A percentile compares a stretch with the other conserved stretches of the same genome.
Conservation (phyloP, 2,329 filamentous ascomycete species). For the Hymenoscyphus fructigenus region DNA sequence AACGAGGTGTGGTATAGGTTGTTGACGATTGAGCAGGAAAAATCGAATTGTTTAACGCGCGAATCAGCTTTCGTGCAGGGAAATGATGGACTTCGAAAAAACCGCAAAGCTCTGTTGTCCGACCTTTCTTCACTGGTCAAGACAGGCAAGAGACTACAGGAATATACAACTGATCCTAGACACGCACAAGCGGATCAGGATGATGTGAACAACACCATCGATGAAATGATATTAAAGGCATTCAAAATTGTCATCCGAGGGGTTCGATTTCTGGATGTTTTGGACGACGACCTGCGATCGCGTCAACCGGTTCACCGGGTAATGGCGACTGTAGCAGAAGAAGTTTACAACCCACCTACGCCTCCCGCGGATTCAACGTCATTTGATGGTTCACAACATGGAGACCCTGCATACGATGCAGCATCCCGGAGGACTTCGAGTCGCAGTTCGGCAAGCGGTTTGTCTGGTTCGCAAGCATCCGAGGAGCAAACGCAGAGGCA, state of each 20-base stretch:
- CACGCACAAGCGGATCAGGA: constrained; percentile 48
- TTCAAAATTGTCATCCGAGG: constrained; percentile 93
- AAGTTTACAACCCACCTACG: constrained; percentile 59
- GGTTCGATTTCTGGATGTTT: constrained; percentile 83
- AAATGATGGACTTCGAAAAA: constrained; percentile 73
- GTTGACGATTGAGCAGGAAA: constrained; percentile 60
- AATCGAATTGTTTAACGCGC: constrained; percentile 80
- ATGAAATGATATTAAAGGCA: constrained; percentile 90
- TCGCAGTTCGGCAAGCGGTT: constrained; percentile 34
- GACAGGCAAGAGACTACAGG: constrained; percentile 80
- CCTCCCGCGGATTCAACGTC: constrained; percentile 58
- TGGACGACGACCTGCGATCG: constrained; percentile 62
- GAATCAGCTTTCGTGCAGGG: constrained; percentile 74
- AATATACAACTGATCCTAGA: constrained; percentile 48
- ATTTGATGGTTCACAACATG: constrained; percentile 44
- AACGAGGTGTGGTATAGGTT: constrained; percentile 6
- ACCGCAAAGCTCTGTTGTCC: constrained; percentile 82
- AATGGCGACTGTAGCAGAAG: constrained; percentile 60
- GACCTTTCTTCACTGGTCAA: constrained; percentile 90
- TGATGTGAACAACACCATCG: constrained; percentile 73
- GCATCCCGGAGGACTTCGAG: constrained; percentile 34
- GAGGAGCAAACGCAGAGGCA: constrained; percentile 34
- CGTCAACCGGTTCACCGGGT: constrained; percentile 54
- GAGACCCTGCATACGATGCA: constrained; percentile 42
- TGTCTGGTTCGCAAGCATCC: constrained; percentile 26